phyloP scores from a whole-genome alignment of 129 eudicot genomes.

The Helianthus tuberosus region DNA sequence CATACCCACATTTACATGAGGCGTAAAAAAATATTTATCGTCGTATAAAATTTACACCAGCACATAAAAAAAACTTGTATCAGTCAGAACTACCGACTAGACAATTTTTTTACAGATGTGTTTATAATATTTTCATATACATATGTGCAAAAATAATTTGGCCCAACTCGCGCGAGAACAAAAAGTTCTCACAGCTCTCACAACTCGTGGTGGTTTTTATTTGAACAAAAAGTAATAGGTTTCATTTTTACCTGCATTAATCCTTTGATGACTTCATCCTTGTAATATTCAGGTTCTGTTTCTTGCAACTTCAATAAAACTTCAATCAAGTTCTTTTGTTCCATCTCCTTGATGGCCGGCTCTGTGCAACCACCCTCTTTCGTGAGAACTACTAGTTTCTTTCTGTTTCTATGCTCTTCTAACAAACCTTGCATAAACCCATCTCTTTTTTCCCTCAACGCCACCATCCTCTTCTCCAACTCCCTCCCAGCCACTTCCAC shows the following conservation, averaged over 20 bases:
- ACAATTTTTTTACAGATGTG: too few species aligned
- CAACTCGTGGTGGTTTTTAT: too few species aligned
- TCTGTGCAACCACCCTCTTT: background rate
- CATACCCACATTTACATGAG: too few species aligned
- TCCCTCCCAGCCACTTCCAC: slow-evolving; percentile 43
- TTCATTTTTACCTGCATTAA: slow-evolving; percentile 42
- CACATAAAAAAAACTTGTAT: too few species aligned
- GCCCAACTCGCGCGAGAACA: too few species aligned
- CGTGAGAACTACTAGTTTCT: background rate
- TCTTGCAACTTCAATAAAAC: slow-evolving; percentile 39
- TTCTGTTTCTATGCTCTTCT: slow-evolving; percentile 17
- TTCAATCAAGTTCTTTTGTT: slow-evolving; percentile 39
- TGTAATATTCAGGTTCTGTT: slow-evolving; percentile 38
- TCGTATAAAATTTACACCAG: too few species aligned
- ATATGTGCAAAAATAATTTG: too few species aligned
- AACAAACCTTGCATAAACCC: slow-evolving; percentile 43
- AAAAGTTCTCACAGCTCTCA: too few species aligned
- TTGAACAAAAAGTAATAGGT: too few species aligned
- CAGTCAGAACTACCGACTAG: too few species aligned
- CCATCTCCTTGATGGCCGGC: background rate
- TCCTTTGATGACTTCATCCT: slow-evolving; percentile 36
- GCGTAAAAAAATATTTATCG: too few species aligned
- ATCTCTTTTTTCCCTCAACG: slow-evolving; percentile 32
- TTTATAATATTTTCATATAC: too few species aligned
- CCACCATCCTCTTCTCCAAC: slow-evolving; percentile 40